Evolutionary conservation across 2,329 filamentous ascomycete species (phyloP), one percentile per base, ranked within the genome.

Genomic region (Teratosphaeria epicoccoides): DNA sequence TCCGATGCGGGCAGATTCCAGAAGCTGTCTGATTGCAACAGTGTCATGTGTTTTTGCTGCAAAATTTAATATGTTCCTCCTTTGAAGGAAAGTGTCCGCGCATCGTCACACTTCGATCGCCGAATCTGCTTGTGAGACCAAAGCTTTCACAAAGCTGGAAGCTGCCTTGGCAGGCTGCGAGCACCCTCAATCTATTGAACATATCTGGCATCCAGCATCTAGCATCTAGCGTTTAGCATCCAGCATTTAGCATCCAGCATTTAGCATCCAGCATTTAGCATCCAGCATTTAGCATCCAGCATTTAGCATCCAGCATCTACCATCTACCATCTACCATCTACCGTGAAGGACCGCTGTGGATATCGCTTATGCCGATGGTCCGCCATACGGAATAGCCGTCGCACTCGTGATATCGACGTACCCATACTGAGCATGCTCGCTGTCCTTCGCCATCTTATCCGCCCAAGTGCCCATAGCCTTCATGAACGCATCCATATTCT

Each of bases 381-480:
- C 29, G 49, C 62, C 70, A 54, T 74, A 74, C 10, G 71, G 70
- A 22, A 68, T 61, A 4, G 62, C 56, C 51, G 61, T 51, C 3
- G 66, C 59, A 48, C 64, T 72, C 50, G 63, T 62, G 22, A 75
- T 56, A 54, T 77, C 74, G 23, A 76, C 63, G 58, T 68, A 76
- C 0, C 73, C 74, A 61, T 70, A 75, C 54, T 68, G 65, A 49
- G 62, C 63, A 55, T 65, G 60, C 17, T 65, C 65, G 47, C 65
- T 66, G 53, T 76, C 70, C 6, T 64, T 61, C 6, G 57, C 63
- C 62, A 73, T 62, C 54, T 69, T 71, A 57, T 71, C 54, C 1
- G 53, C 59, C 73, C 73, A 78, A 12, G 58, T 59, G 1, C 64
- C 67, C 66, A 78, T 68, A 59, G 77, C 75, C 60, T 75, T 71